Evolutionary conservation across 2,329 filamentous ascomycete genomes (phyloP), one percentile per base, ranked within the genome.

Genomic region (Colletotrichum magnum): DNA sequence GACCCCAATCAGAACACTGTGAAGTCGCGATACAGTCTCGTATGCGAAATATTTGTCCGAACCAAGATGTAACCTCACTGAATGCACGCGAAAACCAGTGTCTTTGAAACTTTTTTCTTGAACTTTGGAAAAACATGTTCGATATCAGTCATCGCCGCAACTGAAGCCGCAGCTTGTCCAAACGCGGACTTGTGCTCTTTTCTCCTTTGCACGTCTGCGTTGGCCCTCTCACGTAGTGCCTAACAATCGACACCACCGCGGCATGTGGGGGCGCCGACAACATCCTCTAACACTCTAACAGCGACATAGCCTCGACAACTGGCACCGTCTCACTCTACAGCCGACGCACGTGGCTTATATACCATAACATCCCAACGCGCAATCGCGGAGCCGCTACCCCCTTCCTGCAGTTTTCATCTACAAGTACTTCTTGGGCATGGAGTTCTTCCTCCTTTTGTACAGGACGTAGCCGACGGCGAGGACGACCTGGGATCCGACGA

Each of bases 391-490:
- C 13, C 48, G 39, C n/a, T 12, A 15, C 45, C 24, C 13, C 10
- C 15, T 41, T 41, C 5, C 28, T 54, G 16, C 62, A 54, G 24
- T 66, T 62, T 75, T 75, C 66, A 71, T 58, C 7, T 85, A 97
- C 78, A 97, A 83, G 80, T 94, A 98, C 83, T 98, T 98, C 87
- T 97, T 97, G n/a, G 94, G 94, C 79, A 90, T 89, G 72, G 86
- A 90, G 47, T 88, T 86, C 81, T 92, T 89, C 77, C 92, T 90
- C 74, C 90, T 88, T 87, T 97, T 97, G 82, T 97, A 97, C 68
- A 91, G 78, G 45, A 94, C 79, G 77, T 95, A 97, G 1, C 86
- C 88, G 2, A 81, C 89, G 0, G 89, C 89, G 39, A 97, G 83
- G 73, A 94, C 78, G 57, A 93, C 77, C 81, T 98, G 94, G 72